A percentile compares a stretch with the other conserved stretches of the same genome.
Conservation (phyloP, 2,329 filamentous ascomycete species). For the Ascochyta fabae region DNA sequence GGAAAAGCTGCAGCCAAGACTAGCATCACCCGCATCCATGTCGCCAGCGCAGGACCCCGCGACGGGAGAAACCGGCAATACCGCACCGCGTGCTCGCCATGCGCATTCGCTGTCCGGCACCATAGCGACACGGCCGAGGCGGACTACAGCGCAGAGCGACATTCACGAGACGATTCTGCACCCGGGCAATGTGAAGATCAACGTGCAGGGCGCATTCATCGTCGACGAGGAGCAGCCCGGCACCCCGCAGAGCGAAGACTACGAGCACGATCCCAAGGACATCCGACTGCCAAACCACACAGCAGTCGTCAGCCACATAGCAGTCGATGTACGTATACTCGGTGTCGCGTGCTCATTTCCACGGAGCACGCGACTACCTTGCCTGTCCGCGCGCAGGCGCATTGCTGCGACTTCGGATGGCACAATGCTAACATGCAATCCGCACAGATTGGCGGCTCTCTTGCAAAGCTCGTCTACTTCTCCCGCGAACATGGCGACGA, state of each 20-base stretch:
- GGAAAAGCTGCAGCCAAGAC: constrained; percentile 48
- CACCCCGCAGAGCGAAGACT: constrained; percentile 59
- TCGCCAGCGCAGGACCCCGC: constrained; percentile 40
- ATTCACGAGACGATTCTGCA: constrained; percentile 63
- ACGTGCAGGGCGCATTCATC: constrained; percentile 95
- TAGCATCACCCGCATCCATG: constrained; percentile 38
- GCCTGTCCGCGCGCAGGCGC: not conserved
- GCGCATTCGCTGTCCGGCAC: constrained; percentile 19
- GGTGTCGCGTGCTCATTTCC: constrained; percentile 21
- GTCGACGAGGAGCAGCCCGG: constrained; percentile 72
- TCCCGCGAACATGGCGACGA: constrained; percentile 81
- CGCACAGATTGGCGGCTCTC: constrained; percentile 84
- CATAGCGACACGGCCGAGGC: constrained; percentile 32
- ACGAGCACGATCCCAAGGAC: constrained; percentile 81
- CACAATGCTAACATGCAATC: constrained; percentile 25
- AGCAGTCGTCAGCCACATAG: constrained; percentile 93
- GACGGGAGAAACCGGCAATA: constrained; percentile 40
- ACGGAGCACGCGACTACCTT: constrained; percentile 22
- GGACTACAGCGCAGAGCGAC: constrained; percentile 46
- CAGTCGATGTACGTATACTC: constrained; percentile 77
- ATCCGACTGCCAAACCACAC: constrained; percentile 97
- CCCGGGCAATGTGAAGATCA: constrained; percentile 82
- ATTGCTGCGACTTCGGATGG: not conserved
- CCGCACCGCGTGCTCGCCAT: constrained; percentile 23
- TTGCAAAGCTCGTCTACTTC: constrained; percentile 97